Evolutionary conservation across 805 yeast species (phyloP), one percentile per base, ranked within the genome.

Genomic region (Pichia kluyveri): DNA sequence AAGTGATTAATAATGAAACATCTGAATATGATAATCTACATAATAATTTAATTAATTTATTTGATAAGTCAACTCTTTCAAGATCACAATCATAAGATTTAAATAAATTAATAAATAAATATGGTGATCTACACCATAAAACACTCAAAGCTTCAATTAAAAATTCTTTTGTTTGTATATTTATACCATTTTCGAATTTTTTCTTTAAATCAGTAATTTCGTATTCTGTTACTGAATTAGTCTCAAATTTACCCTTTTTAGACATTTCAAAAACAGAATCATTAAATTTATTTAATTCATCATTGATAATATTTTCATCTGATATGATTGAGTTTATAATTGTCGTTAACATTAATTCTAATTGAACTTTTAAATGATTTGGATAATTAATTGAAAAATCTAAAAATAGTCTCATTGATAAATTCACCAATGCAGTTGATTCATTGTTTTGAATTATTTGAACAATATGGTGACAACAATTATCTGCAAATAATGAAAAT

Each of bases 11-110:
- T 10, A 73, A 57, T 0, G 97, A 95, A 11, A 91, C 77, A 59
- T 89, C 96, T 0, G 98, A 95, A 41, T 87, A 75, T 0, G 97
- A 82, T 32, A 89, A 69, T 45, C 83, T 77, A 46, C 95, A 80
- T 46, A 93, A 71, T 42, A 83, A 77, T 42, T 83, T 83, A 40
- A 93, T 62, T 28, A 86, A 67, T 38, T 79, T 76, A 23, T 75
- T 75, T 15, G 91, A 75, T 48, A 95, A 66, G 61, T 93, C 96
- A 2, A 83, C 74, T 54, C 91, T 79, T 51, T 88, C 95, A 54
- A 88, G 81, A 60, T 88, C 91, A 65, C 98, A 91, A 63, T 93
- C 99, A 62, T 81, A 93, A 48, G 82, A 82, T 47, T 86, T 81
- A 61, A 86, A 93, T 36, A 90, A 63, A 41, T 80, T 76, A 14